Percentiles rank a stretch among this genome's conserved stretches.
These are phyloP conservation scores for Pythium aristosporum DNA, from an alignment of 352 stramenopile species.

Conservation along the genomic window DNA sequence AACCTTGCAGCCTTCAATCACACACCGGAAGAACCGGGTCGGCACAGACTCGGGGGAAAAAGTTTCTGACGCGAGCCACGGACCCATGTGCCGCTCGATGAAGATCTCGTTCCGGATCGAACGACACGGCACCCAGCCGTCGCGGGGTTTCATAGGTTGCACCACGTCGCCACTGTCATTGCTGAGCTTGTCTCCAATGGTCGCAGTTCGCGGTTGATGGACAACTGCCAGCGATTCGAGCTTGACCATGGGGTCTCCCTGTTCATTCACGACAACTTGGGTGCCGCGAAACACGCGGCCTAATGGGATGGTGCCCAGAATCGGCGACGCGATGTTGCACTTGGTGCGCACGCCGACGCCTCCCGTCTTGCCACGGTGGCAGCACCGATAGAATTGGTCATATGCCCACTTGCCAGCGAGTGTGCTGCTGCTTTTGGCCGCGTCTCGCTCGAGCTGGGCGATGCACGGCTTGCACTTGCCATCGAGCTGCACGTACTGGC, in stretches of 20 bases:
- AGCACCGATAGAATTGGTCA: conserved; percentile 63
- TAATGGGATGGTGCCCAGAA: conserved; percentile 59
- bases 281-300: conserved; percentile 65
- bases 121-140: conserved; percentile 65
- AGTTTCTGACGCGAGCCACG: conserved; percentile 25
- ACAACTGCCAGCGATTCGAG: conserved; percentile 47
- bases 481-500: conserved; percentile 57
- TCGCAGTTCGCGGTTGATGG: conserved; percentile 2
- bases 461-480: conserved; percentile 67
- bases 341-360: conserved; percentile 66
- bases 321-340: conserved; percentile 64
- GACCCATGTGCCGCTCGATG: conserved; percentile 53
- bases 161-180: neutral
- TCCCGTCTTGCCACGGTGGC: conserved; percentile 64
- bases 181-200: neutral
- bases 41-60: neutral
- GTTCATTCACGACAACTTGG: conserved; percentile 62
- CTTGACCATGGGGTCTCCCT: conserved; percentile 73
- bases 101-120: conserved; percentile 77
- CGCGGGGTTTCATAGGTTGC: conserved; percentile 22
- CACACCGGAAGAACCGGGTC: conserved; percentile 54
- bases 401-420: conserved; percentile 55
- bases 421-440: conserved; percentile 26
- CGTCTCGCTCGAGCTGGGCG: conserved; percentile 41
- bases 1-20: conserved; percentile 79